Base-by-base conservation (phyloP, 2,329 filamentous ascomycete species). In the Lachnellula subtilissima region DNA sequence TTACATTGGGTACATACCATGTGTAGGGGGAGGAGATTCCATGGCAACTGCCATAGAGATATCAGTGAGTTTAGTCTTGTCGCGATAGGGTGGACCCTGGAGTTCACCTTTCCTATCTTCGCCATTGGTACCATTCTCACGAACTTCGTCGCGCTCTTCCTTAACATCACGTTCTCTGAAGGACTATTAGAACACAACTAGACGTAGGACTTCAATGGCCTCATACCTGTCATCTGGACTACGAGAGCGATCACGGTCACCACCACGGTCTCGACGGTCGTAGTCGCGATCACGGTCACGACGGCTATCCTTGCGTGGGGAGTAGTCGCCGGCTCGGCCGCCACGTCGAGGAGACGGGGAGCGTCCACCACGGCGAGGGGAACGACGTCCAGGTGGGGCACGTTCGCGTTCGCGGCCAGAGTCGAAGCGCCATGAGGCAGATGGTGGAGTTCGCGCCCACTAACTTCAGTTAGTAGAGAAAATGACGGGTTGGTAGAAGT, bases 391-490 rank as follows among this genome's bases (percentile, higher is more conserved):
- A 47, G 56, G 50, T 55, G 59, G 54, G 42, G 67, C 69, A 65
- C 84, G 82, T 59, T 87, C 84, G 63, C 85, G 88, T 68, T 91
- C 88, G 69, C 88, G 85, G 59, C 92, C 93, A 65, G 91, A 91
- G 74, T 97, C 94, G 72, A 99, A 99, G 60, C 94, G 89, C 94
- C 94, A 99, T 32, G 92, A 97, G 52, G 94, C 94, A 64, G 94
- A 97, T 50, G 94, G 94, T 68, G 94, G 94, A 69, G 94, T 99
- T 68, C 94, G 90, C 68, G 94, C 94, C 94, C 94, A 99, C 94
- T 99, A 62, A 47, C 42, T 23, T n/a, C 25, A n/a, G 14, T 60
- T 48, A 59, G 56, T 36, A 50, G 7, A 14, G 46, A n/a, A 43
- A n/a, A 7, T 37, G n/a, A 39, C 8, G 19, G 25, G 11, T 48